Evolutionary conservation across 1,284 basidiomycete genomes (phyloP).

Genomic region (Inonotus hispidus): DNA sequence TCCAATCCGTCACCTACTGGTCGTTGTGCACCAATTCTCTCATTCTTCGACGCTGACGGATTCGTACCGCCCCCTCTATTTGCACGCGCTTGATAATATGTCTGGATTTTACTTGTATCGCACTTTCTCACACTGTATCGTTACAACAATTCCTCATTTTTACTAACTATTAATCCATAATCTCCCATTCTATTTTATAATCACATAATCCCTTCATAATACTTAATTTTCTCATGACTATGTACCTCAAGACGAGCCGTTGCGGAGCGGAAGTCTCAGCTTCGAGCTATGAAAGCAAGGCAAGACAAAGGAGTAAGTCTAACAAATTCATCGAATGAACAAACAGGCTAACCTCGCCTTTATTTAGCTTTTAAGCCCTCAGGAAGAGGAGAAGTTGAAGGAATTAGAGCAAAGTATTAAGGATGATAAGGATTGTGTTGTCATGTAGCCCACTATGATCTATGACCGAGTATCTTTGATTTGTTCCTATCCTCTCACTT

Average conservation of each 20-base stretch:
- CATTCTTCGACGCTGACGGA: neutral
- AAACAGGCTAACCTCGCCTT: neutral
- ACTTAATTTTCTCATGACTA: neutral
- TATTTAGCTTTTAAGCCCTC: constrained; percentile 10
- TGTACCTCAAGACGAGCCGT: constrained; percentile 8
- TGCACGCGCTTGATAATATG: constrained; percentile 9
- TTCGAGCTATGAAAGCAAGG: constrained; percentile 13
- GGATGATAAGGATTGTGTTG: constrained; percentile 11
- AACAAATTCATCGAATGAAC: neutral
- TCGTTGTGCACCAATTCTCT: constrained; percentile 9
- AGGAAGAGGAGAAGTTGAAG: constrained; percentile 8
- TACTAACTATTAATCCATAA: neutral
- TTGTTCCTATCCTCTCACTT: neutral
- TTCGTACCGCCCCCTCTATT: constrained; percentile 14
- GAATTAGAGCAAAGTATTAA: constrained; percentile 11
- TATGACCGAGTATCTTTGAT: neutral
- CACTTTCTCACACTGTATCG: neutral
- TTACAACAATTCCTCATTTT: neutral
- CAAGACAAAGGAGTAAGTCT: constrained; percentile 13
- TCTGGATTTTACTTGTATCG: too few species aligned
- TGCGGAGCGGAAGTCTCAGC: constrained; percentile 14
- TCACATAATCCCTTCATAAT: neutral
- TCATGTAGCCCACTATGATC: constrained; percentile 6
- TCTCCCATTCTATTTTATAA: neutral
- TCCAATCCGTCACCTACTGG: neutral